These are phyloP conservation scores for Mucor mucedo DNA, from an alignment of 371 early-diverging fungal genomes.

Conservation along the genomic window DNA sequence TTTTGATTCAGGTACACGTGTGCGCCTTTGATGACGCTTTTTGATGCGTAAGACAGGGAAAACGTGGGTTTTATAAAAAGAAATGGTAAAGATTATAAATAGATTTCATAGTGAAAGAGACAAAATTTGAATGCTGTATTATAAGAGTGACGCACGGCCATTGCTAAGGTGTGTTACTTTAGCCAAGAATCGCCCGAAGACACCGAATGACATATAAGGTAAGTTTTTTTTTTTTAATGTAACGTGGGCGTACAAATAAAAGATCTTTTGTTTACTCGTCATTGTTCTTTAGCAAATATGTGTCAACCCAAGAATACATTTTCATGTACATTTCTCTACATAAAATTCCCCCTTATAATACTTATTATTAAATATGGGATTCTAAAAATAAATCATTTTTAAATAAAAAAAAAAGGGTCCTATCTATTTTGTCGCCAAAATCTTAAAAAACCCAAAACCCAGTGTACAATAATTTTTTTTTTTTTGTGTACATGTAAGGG, in stretches of 20 bases:
- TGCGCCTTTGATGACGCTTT: background rate
- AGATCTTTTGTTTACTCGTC: background rate
- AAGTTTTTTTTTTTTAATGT: background rate
- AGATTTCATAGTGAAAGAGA: background rate
- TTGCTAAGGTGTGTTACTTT: background rate
- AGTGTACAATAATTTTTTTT: background rate
- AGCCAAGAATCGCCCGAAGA: conserved; percentile 1
- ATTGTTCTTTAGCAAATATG: background rate
- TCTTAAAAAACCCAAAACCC: background rate
- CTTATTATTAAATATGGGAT: background rate
- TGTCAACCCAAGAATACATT: background rate
- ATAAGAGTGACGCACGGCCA: conserved; percentile 3
- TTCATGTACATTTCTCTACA: background rate
- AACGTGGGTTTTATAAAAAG: conserved; percentile 8
- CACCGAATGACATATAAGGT: conserved; percentile 1
- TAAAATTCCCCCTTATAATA: background rate
- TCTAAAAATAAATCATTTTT: conserved; percentile 1
- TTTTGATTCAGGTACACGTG: background rate
- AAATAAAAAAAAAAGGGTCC: background rate
- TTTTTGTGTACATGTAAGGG: conserved; percentile 10
- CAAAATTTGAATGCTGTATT: no score
- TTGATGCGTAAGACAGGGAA: background rate
- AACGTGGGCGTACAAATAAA: background rate
- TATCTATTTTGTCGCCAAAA: background rate
- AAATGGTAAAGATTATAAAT: background rate